phyloP scores from a whole-genome alignment of 2,329 filamentous ascomycete genomes.

The Ceratocystis destructans region DNA sequence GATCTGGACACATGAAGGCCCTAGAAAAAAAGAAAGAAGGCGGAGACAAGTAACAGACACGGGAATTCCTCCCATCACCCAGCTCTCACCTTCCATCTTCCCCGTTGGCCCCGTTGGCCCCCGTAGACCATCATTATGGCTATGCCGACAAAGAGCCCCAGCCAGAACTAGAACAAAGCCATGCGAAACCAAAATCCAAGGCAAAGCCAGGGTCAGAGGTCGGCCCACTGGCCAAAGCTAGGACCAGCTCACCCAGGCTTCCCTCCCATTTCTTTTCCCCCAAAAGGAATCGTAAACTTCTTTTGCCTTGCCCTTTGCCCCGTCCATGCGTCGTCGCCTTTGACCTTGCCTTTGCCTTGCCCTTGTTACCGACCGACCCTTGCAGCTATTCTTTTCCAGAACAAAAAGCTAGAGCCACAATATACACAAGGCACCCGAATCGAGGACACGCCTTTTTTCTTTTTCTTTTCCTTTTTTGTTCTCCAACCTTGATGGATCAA shows the following conservation, averaged over 20 bases:
- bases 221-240: not conserved
- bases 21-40: not conserved
- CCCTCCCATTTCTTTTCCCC: not conserved
- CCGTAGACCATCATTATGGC: not conserved
- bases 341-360: too few species aligned
- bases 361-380: not conserved
- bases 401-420: not conserved
- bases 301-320: not conserved
- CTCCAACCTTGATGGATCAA: not conserved
- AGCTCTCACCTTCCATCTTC: not conserved
- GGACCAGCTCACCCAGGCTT: not conserved
- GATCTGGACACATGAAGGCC: not conserved
- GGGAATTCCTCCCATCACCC: not conserved
- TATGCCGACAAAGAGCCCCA: not conserved
- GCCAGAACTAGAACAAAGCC: not conserved
- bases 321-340: too few species aligned
- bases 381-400: slow-evolving; percentile 3
- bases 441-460: too few species aligned
- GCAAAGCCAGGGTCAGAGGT: not conserved
- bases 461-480: not conserved
- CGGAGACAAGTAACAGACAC: not conserved
- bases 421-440: not conserved
- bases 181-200: not conserved
- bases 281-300: not conserved
- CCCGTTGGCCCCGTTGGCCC: not conserved